Evolutionary conservation across 768 basidiomycete genomes (phyloP), one percentile per base, ranked within the genome.

Genomic region (Collybia sp.): DNA sequence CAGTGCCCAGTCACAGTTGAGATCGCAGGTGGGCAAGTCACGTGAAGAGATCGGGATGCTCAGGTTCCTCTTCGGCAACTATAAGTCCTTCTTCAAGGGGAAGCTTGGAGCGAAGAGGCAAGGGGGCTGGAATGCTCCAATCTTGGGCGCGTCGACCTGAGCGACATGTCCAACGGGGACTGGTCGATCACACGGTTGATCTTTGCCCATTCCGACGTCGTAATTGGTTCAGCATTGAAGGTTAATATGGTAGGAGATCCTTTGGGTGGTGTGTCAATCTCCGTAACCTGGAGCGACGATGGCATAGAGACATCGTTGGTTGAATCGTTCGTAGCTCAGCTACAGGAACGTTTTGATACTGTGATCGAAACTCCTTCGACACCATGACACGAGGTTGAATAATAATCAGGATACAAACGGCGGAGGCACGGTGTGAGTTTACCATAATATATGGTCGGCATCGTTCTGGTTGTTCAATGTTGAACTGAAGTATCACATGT

Each of bases 91-190:
- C 48, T 56, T 64, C 42, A 44, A 37, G 8, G 58, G 60, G 1
- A 56, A 56, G 49, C 44, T 67, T 13, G 67, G 65, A 12, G 58
- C 54, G 50, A 68, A 69, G 52, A 57, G 71, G 18, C 49, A 46
- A 5, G 13, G 13, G 61, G 60, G 30, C 43, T 73, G 13, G 64
- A 65, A 48, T 42, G 72, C 10, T 72, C 71, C 25, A 25, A 25
- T 25, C 25, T 25, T 25, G 25, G 42, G 30, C 13, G 30, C 15
- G 42, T 17, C 34, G 25, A 43, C n/a, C 13, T 17, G 25, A 25
- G 8, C 8, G 25, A 25, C 8, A 25, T 25, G 25, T 4, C 25
- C 25, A 25, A 8, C 4, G 25, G 25, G 4, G 42, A 30, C 34
- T 62, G 59, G 61, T 49, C 46, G 33, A 54, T 56, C 9, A 58